Evolutionary conservation across 331 rosid species (phyloP), one percentile per base, ranked within the genome.

Genomic region (Rhamnella rubrinervis): DNA sequence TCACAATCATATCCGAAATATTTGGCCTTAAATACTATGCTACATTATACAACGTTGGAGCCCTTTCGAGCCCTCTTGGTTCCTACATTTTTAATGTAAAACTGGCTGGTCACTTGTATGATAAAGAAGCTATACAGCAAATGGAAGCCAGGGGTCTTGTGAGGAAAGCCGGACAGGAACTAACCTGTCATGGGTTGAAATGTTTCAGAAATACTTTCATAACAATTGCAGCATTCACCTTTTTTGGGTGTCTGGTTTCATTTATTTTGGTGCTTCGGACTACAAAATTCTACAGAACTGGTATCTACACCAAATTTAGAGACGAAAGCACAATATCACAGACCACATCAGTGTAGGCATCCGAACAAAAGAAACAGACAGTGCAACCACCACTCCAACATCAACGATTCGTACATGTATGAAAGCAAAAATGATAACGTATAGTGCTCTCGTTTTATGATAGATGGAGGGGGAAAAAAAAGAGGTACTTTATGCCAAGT

Each of bases 1-100:
- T 75, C 21, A 47, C 74, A 8, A 75, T 68, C 59, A 71, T 75
- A 50, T 75, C 74, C 23, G 73, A 75, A 75, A 38, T 74, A 51
- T 74, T 74, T 51, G 78, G 78, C 14, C 71, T 74, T 40, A 75
- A 67, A 61, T 61, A 61, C 74, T 75, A 60, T 31, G 66, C 79
- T 11, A 68, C 79, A 21, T 69, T 75, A 28, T 67, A 75, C 67
- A 75, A 59, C 28, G 61, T 75, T 18, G 59, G 74, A 3, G 79
- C 68, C 11, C 65, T 75, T 25, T 64, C 74, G 15, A 75, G 79
- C 65, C 79, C 79, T 26, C 23, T 75, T 16, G 79, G 79, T 12
- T 67, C 79, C 12, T 67, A 67, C 28, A 61, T 75, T 67, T 47
- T 75, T 60, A 75, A 68, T 53, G 69, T 75, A 31, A 75, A 31